These are phyloP conservation scores for Aspergillus conjunctus DNA, from an alignment of 495 filamentous ascomycete genomes.

Conservation along the genomic window DNA sequence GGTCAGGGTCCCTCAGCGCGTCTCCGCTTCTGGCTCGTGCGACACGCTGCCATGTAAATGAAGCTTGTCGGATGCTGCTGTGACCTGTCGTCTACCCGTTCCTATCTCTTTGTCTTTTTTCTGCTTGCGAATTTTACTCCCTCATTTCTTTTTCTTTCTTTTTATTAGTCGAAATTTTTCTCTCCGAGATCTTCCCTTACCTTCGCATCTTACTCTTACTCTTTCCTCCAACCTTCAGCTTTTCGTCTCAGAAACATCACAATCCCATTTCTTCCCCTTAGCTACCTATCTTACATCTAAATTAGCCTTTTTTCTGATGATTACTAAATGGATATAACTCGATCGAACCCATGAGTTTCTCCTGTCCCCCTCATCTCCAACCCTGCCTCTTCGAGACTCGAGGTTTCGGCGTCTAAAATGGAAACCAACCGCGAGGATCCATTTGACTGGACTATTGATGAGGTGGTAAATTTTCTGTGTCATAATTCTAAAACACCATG, in stretches of 20 bases:
- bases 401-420: slow-evolving; percentile 17
- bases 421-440: slow-evolving; percentile 52
- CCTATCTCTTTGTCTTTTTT: neutral
- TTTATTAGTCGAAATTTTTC: neutral
- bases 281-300: neutral
- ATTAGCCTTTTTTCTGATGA: neutral
- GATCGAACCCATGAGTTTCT: neutral
- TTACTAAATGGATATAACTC: neutral
- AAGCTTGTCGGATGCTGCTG: neutral
- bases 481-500: slow-evolving; percentile 47
- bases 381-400: neutral
- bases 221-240: too few species aligned
- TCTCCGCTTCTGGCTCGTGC: neutral
- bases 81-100: neutral
- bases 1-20: neutral
- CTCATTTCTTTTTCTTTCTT: neutral
- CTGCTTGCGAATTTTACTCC: neutral
- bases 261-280: neutral
- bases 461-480: slow-evolving; percentile 67
- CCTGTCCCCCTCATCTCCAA: neutral
- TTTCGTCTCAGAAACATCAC: too few species aligned
- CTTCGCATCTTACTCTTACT: neutral
- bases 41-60: neutral
- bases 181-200: neutral
- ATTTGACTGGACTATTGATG: slow-evolving; percentile 66